Evolutionary conservation across 768 basidiomycete genomes (phyloP), one percentile per base, ranked within the genome.

Genomic region (Infundibulicybe gibba): DNA sequence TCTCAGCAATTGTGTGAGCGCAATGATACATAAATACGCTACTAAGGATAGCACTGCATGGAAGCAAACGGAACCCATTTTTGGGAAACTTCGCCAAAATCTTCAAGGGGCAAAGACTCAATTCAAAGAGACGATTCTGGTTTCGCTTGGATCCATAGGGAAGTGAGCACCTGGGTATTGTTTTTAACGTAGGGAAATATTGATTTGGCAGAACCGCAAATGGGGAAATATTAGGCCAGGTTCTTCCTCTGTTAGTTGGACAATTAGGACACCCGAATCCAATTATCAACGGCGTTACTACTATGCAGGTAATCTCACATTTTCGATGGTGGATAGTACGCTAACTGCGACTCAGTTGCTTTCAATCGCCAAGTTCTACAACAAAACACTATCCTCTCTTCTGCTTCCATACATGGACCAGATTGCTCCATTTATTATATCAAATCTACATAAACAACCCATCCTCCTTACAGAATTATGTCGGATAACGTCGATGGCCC

Each of bases 241-340:
- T 76, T 10, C 57, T 90, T 2, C 79, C 72, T 45, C 74, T 82
- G 42, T 63, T 93, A 3, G 74, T 90, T 15, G 73, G 77, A 2
- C 85, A 85, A 44, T 66, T 93, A 6, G 87, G 81, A 1, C 74
- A 81, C 49, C 61, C 69, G 31, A 93, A 89, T 52, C 79, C 81
- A 2, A 74, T 87, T 5, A 54, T 94, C 25, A 86, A 79, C 61
- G 85, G 85, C 17, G 70, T 74, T 13, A 87, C 87, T 1, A 78
- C 76, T 52, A 75, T 76, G 58, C 85, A 90, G 68, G 90, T 83
- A 52, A n/a, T 10, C 14, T 12, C 16, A 12, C 3, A 20, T 6
- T 5, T 12, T 13, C 25, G 11, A 9, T 17, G 33, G 31, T 12
- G 59, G 16, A 32, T 31, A 32, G 1, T 44, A 17, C 11, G 37